Percentiles rank a stretch among this genome's conserved stretches.
These are phyloP conservation scores for Coleophoma cylindrospora DNA, from an alignment of 2,329 filamentous ascomycete species.

Conservation along the genomic window DNA sequence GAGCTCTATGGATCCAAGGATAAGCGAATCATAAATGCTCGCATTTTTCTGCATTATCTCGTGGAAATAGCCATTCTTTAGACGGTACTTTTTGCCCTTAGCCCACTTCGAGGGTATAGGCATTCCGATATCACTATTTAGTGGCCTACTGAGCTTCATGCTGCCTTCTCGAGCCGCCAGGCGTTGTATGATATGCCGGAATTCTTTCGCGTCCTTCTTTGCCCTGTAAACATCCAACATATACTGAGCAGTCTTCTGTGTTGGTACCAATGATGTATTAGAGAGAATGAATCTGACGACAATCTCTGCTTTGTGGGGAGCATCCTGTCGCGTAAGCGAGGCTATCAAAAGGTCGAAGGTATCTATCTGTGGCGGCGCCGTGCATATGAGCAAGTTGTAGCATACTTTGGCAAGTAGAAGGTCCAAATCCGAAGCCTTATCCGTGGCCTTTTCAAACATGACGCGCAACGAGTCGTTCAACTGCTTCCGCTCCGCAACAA, in stretches of 20 bases:
- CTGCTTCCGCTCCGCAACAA: conserved; percentile 10
- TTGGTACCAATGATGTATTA: conserved; percentile 29
- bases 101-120: conserved; percentile 18
- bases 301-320: conserved; percentile 31
- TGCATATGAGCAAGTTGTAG: conserved; percentile 62
- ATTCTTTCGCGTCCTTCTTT: conserved; percentile 16
- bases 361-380: conserved; percentile 57
- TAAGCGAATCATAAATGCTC: conserved; percentile 22
- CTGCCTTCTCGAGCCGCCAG: conserved; percentile 19
- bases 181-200: conserved; percentile 16
- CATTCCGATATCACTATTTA: conserved; percentile 1
- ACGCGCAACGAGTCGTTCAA: conserved; percentile 17
- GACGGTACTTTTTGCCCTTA: conserved; percentile 12
- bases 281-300: conserved; percentile 43
- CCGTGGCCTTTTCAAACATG: conserved; percentile 10
- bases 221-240: conserved; percentile 24
- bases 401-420: conserved; percentile 34
- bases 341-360: conserved; percentile 61
- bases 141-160: conserved; percentile 12
- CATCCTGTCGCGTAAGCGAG: conserved; percentile 56
- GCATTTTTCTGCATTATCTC: conserved; percentile 18
- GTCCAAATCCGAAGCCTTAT: conserved; percentile 12
- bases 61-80: conserved; percentile 9
- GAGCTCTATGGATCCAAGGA: conserved; percentile 17
- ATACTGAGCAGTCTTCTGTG: conserved; percentile 15